Evolutionary conservation across 2,329 filamentous ascomycete species (phyloP).

Genomic region (Teratosphaeria pseudoeucalypti): DNA sequence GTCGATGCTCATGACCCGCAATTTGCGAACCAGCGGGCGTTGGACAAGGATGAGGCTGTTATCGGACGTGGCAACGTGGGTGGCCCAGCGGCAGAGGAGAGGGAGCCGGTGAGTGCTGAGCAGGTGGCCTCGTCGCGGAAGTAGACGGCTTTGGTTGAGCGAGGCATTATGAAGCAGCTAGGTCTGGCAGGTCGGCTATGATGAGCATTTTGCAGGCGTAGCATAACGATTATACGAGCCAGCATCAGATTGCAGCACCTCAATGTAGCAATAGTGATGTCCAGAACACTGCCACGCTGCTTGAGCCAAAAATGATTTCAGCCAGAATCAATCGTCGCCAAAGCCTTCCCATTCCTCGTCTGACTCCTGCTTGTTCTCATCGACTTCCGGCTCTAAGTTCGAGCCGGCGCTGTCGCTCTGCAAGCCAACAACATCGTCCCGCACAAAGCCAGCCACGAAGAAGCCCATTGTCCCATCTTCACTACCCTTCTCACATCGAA

Average conservation of each 20-base stretch:
- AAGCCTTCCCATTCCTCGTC: slow-evolving; percentile 36
- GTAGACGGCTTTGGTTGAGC: background rate
- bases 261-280: background rate
- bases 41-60: slow-evolving; percentile 26
- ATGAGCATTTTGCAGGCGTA: background rate
- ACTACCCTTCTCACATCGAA: slow-evolving; percentile 72
- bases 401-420: background rate
- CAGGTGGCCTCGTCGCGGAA: slow-evolving; percentile 6
- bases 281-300: background rate
- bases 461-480: slow-evolving; percentile 85
- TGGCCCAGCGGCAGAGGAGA: slow-evolving; percentile 26
- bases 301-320: background rate
- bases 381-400: background rate
- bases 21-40: slow-evolving; percentile 28
- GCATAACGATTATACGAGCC: background rate
- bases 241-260: background rate
- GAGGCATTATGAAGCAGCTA: background rate
- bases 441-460: slow-evolving; percentile 80
- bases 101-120: slow-evolving; percentile 22
- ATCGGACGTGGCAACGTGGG: slow-evolving; percentile 26
- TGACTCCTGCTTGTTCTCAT: slow-evolving; percentile 3
- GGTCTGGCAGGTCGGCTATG: background rate
- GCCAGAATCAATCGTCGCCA: slow-evolving; percentile 21
- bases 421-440: slow-evolving; percentile 38
- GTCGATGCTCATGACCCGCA: slow-evolving; percentile 25